Percentiles rank a stretch among this genome's conserved stretches.
Conservation (phyloP, 2,329 filamentous ascomycete genomes). For the Cladophialophora bantiana region DNA sequence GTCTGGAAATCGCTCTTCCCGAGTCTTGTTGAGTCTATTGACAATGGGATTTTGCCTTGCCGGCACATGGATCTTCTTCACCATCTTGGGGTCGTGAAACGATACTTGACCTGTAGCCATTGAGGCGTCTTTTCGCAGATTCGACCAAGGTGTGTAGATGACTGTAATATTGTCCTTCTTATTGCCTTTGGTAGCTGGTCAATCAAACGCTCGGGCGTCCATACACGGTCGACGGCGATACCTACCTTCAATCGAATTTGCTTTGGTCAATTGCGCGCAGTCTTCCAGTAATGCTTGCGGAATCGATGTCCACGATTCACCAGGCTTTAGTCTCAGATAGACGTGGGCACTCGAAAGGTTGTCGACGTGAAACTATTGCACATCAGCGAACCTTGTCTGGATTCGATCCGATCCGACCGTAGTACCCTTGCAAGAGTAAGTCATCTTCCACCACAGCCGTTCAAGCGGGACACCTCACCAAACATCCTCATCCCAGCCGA, state of each 20-base stretch:
- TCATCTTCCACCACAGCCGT: conserved; percentile 12
- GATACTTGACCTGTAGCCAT: conserved; percentile 96
- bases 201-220: conserved; percentile 31
- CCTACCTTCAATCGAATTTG: conserved; percentile 94
- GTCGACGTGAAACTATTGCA: conserved; percentile 85
- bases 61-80: conserved; percentile 80
- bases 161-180: conserved; percentile 98
- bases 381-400: conserved; percentile 11
- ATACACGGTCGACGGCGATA: neutral
- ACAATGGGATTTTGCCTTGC: conserved; percentile 87
- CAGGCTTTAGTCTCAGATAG: conserved; percentile 83
- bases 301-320: conserved; percentile 83
- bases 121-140: conserved; percentile 91
- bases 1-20: conserved; percentile 85
- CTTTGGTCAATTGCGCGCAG: conserved; percentile 96
- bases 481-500: conserved; percentile 93
- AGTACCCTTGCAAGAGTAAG: conserved; percentile 31
- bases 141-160: conserved; percentile 98
- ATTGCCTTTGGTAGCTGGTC: conserved; percentile 69
- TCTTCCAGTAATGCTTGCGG: conserved; percentile 77
- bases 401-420: neutral
- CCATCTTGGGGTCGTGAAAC: conserved; percentile 85
- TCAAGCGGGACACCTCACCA: conserved; percentile 64
- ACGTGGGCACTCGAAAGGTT: conserved; percentile 97
- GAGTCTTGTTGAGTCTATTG: conserved; percentile 98